Evolutionary conservation across 768 basidiomycete genomes (phyloP), one percentile per base, ranked within the genome.

Genomic region (Kondoa malvinella): DNA sequence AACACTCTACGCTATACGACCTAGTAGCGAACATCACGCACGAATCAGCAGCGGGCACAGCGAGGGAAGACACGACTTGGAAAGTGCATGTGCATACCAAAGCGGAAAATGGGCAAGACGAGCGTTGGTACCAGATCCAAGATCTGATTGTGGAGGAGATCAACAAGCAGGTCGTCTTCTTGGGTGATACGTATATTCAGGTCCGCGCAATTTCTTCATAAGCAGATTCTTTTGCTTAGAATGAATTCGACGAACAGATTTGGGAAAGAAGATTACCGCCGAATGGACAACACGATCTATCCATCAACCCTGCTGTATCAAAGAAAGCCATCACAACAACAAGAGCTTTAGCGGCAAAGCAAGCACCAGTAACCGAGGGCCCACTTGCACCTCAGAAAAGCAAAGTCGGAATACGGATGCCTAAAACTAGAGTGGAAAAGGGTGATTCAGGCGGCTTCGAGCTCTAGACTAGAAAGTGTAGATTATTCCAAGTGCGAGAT

Each of bases 81-180:
- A 85, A 87, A 21, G 94, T 91, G 89, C 96, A 97, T 77, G 87
- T 85, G 31, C 88, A 92, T 78, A 81, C 92, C 64, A 65, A 67
- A 1, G 65, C 70, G n/a, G 31, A 67, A 27, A 30, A 65, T 61
- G 57, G 66, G 57, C 64, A 57, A 40, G 71, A 71, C 3, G 92
- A 96, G 77, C 89, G 87, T 75, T 97, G 95, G 95, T 87, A 89
- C 77, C 86, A 90, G 80, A 86, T 97, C 63, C 91, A 96, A 77
- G 94, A 99, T 79, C 81, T 99, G 67, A 88, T 92, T 69, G 92
- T 99, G 12, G 87, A 91, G 76, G 92, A 97, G 75, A 88, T 89
- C n/a, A 81, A 91, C 68, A 90, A 88, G 77, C 91, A 95, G 75
- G 92, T 99, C 89, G 94, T 99, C 66, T 92, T 95, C 76, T 80